Conservation (phyloP, 2,329 filamentous ascomycete genomes). For the Neophaeococcomyces aloes region DNA sequence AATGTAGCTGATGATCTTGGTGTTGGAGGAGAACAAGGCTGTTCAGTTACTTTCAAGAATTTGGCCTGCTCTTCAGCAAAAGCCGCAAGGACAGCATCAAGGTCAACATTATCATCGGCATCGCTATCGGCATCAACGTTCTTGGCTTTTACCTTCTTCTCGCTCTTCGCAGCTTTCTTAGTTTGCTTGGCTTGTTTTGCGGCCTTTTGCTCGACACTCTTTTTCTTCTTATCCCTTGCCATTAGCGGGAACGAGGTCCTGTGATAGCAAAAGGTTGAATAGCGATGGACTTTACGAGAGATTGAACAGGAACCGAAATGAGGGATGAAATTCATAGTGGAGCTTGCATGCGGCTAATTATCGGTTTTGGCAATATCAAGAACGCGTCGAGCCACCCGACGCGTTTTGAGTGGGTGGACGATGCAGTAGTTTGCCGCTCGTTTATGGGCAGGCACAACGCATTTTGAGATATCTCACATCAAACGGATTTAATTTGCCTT, state of each 20-base stretch:
- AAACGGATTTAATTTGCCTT: too few species aligned
- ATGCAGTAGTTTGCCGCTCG: too few species aligned
- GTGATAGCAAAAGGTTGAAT: too few species aligned
- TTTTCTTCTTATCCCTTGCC: slow-evolving; percentile 49
- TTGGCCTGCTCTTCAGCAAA: slow-evolving; percentile 88
- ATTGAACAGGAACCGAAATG: too few species aligned
- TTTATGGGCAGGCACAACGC: too few species aligned
- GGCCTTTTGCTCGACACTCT: slow-evolving; percentile 44
- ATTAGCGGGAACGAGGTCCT: slow-evolving; percentile 22
- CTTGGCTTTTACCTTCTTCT: slow-evolving; percentile 69
- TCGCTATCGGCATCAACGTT: slow-evolving; percentile 58
- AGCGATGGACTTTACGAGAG: too few species aligned
- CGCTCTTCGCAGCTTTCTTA: slow-evolving; percentile 63
- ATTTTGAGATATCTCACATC: too few species aligned
- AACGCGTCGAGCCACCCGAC: too few species aligned
- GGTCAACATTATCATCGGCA: slow-evolving; percentile 83
- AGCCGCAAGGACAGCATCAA: slow-evolving; percentile 85
- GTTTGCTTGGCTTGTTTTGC: slow-evolving; percentile 63
- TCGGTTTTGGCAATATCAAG: too few species aligned
- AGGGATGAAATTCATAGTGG: too few species aligned
- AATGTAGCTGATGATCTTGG: slow-evolving; percentile 71
- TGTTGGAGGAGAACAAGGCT: slow-evolving; percentile 59
- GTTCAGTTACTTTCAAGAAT: slow-evolving; percentile 87
- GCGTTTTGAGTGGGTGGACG: too few species aligned
- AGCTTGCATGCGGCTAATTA: too few species aligned